These are phyloP conservation scores for Naganishia liquefaciens DNA, from an alignment of 1,284 basidiomycete genomes.

Conservation along the genomic window DNA sequence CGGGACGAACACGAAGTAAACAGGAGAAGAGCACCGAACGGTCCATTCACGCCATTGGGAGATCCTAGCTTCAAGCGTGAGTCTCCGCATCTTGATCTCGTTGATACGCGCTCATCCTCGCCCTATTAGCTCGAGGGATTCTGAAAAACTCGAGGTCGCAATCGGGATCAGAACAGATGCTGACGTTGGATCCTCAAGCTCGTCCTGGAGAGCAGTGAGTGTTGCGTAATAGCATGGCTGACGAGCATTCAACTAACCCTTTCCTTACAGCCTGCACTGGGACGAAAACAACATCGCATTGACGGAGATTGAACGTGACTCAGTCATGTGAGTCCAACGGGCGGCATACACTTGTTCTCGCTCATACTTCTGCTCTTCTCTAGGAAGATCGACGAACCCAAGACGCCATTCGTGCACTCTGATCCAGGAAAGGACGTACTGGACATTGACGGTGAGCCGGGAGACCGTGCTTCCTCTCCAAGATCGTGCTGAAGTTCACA, in stretches of 20 bases:
- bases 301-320: slow-evolving; percentile 88
- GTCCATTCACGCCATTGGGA: slow-evolving; percentile 11
- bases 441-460: slow-evolving; percentile 12
- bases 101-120: background rate
- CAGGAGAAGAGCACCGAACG: slow-evolving; percentile 14
- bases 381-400: slow-evolving; percentile 87
- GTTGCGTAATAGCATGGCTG: background rate
- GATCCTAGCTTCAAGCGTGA: slow-evolving; percentile 28
- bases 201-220: slow-evolving; percentile 7
- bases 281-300: slow-evolving; percentile 86
- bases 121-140: slow-evolving; percentile 30
- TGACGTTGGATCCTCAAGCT: slow-evolving; percentile 12
- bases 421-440: slow-evolving; percentile 16
- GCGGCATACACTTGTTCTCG: background rate
- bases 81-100: background rate
- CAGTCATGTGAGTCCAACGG: slow-evolving; percentile 64
- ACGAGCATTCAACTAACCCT: background rate
- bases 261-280: slow-evolving; percentile 68
- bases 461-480: slow-evolving; percentile 35
- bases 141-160: slow-evolving; percentile 33
- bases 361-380: background rate
- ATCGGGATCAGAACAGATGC: slow-evolving; percentile 21
- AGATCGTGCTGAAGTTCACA: slow-evolving; percentile 26
- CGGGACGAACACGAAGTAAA: slow-evolving; percentile 10
- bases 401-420: slow-evolving; percentile 79